phyloP scores from a whole-genome alignment of 495 filamentous ascomycete species.

The Paragyromitra xinjiangensis region DNA sequence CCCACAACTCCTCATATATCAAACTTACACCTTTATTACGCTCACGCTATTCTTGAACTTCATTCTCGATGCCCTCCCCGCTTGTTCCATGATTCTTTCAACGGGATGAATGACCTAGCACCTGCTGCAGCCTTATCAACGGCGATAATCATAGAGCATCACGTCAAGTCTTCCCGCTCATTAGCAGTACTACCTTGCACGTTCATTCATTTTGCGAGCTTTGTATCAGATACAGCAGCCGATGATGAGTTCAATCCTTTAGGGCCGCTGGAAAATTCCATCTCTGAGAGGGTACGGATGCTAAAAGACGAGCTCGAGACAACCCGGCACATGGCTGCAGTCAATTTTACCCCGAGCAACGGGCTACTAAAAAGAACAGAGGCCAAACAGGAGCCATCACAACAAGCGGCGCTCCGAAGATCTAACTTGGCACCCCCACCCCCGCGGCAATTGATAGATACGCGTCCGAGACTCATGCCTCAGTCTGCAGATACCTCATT shows the following conservation, averaged over 20 bases:
- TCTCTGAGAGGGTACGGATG: not conserved
- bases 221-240: not conserved
- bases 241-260: not conserved
- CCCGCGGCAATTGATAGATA: not conserved
- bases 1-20: constrained; percentile 20
- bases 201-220: constrained; percentile 21
- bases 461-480: not conserved
- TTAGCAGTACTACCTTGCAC: constrained; percentile 29
- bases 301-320: not conserved
- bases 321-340: not conserved
- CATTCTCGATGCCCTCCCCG: constrained; percentile 8
- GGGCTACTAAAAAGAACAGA: constrained; percentile 11
- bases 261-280: not conserved
- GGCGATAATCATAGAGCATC: constrained; percentile 14
- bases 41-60: constrained; percentile 27
- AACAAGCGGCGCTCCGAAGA: not conserved
- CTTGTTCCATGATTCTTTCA: not conserved
- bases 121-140: constrained; percentile 23
- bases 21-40: constrained; percentile 41
- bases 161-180: constrained; percentile 15
- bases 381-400: not conserved
- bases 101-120: not conserved
- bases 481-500: not conserved
- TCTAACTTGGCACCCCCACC: not conserved
- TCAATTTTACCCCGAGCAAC: not conserved